These are phyloP conservation scores for Gossypium davidsonii DNA, from an alignment of 441 rosid species.

Conservation along the genomic window DNA sequence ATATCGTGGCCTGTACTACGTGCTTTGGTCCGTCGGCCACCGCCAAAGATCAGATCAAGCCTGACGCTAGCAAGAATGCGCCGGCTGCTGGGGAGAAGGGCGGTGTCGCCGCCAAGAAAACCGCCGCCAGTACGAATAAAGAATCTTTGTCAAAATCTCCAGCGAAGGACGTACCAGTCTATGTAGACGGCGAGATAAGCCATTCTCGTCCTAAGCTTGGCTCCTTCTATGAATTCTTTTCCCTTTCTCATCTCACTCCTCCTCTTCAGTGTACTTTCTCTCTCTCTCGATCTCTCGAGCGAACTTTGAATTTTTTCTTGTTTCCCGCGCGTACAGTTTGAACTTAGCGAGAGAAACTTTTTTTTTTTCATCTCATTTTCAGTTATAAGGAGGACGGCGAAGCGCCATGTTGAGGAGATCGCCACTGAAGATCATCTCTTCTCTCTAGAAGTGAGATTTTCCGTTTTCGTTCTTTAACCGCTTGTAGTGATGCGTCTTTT, in stretches of 20 bases:
- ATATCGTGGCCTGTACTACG: constrained; percentile 55
- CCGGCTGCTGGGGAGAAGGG: constrained; percentile 29
- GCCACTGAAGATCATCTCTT: constrained; percentile 67
- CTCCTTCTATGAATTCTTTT: constrained; percentile 63
- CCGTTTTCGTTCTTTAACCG: background rate
- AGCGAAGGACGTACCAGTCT: constrained; percentile 32
- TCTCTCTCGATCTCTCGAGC: constrained; percentile 11
- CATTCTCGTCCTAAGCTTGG: constrained; percentile 57
- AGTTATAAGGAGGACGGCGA: constrained; percentile 58
- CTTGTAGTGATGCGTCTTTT: background rate
- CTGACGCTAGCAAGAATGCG: constrained; percentile 26
- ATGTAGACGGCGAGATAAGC: constrained; percentile 47
- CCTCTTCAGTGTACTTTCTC: constrained; percentile 60
- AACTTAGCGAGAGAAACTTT: constrained; percentile 6
- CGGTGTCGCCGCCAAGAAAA: constrained; percentile 31
- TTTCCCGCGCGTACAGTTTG: constrained; percentile 6
- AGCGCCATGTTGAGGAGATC: constrained; percentile 55
- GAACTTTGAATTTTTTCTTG: background rate
- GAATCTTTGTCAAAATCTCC: constrained; percentile 30
- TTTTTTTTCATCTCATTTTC: constrained; percentile 13
- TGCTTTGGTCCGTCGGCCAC: constrained; percentile 56
- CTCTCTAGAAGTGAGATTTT: constrained; percentile 65
- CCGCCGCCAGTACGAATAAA: constrained; percentile 21
- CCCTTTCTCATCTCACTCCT: constrained; percentile 60
- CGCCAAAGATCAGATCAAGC: constrained; percentile 34